phyloP scores from a whole-genome alignment of 2,329 filamentous ascomycete species.

The Hypoxylon sp. region DNA sequence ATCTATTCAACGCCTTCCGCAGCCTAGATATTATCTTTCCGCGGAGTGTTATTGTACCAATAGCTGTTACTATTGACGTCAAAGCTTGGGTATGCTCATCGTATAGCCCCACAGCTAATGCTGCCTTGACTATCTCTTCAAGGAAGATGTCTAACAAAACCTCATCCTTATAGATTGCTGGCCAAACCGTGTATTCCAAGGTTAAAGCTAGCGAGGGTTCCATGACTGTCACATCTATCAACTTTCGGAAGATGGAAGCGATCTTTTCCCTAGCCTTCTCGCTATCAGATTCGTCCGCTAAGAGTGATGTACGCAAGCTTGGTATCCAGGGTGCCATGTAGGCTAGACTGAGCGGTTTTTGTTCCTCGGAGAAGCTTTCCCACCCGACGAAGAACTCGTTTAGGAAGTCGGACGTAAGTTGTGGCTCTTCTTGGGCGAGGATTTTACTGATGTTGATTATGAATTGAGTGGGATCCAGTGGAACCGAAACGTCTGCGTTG shows the following conservation, averaged over 20 bases:
- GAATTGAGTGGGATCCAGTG: conserved; percentile 73
- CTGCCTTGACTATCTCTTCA: conserved; percentile 76
- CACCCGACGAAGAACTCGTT: conserved; percentile 82
- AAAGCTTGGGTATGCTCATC: conserved; percentile 73
- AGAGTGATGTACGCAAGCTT: conserved; percentile 71
- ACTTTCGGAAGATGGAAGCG: conserved; percentile 73
- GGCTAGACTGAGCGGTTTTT: conserved; percentile 75
- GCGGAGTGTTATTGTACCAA: conserved; percentile 75
- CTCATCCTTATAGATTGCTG: conserved; percentile 74
- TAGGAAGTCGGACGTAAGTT: conserved; percentile 77
- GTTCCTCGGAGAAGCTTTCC: conserved; percentile 77
- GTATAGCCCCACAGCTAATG: conserved; percentile 69
- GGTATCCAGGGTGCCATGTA: conserved; percentile 80
- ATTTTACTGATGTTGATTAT: conserved; percentile 76
- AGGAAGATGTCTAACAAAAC: conserved; percentile 76
- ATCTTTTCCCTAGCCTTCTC: conserved; percentile 78
- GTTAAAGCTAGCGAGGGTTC: conserved; percentile 72
- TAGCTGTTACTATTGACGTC: conserved; percentile 73
- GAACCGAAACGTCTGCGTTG: conserved; percentile 71
- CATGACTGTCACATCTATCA: conserved; percentile 75
- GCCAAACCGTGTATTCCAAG: conserved; percentile 77
- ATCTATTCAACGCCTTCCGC: conserved; percentile 76
- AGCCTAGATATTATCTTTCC: conserved; percentile 76
- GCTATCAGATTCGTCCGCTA: conserved; percentile 72
- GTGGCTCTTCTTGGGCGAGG: conserved; percentile 74